Percentiles rank a stretch among this genome's conserved stretches.
phyloP scores from a whole-genome alignment of 768 basidiomycete species.

The Suillus americanus region DNA sequence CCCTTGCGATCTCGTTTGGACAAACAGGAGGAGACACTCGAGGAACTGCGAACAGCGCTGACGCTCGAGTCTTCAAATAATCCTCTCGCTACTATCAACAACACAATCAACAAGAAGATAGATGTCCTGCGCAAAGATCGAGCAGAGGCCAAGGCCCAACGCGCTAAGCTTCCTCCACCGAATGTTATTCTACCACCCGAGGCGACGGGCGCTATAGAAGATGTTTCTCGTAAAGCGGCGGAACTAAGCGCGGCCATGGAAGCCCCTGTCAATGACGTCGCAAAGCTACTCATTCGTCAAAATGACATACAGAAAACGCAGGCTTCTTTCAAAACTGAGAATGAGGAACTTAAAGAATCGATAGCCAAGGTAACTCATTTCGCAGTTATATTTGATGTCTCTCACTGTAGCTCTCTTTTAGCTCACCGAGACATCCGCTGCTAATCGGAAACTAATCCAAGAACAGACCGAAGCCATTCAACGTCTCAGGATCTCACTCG shows the following conservation, averaged over 20 bases:
- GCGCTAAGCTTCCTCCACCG: slow-evolving; percentile 14
- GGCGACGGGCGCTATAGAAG: slow-evolving; percentile 19
- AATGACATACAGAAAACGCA: not conserved
- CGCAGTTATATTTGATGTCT: not conserved
- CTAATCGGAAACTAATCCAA: not conserved
- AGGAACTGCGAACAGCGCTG: slow-evolving; percentile 30
- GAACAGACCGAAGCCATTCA: not conserved
- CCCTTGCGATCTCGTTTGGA: slow-evolving; percentile 18
- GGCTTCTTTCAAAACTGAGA: not conserved
- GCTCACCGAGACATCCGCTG: not conserved
- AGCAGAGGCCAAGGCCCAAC: slow-evolving; percentile 18
- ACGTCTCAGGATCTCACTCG: not conserved
- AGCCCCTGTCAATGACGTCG: slow-evolving; percentile 25
- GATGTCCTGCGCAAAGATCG: slow-evolving; percentile 21
- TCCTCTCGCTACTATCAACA: slow-evolving; percentile 18
- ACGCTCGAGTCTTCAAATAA: slow-evolving; percentile 25
- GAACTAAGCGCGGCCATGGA: slow-evolving; percentile 25
- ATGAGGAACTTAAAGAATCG: not conserved
- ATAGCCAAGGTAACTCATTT: not conserved
- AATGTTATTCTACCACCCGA: slow-evolving; percentile 22
- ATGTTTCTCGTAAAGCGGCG: slow-evolving; percentile 12
- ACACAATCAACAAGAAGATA: slow-evolving; percentile 19
- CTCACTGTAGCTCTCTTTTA: not conserved
- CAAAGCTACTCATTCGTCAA: slow-evolving; percentile 20
- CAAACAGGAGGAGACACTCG: slow-evolving; percentile 28